Evolutionary conservation across 495 filamentous ascomycete species (phyloP), one percentile per base, ranked within the genome.

Genomic region (Talaromyces borbonicus): DNA sequence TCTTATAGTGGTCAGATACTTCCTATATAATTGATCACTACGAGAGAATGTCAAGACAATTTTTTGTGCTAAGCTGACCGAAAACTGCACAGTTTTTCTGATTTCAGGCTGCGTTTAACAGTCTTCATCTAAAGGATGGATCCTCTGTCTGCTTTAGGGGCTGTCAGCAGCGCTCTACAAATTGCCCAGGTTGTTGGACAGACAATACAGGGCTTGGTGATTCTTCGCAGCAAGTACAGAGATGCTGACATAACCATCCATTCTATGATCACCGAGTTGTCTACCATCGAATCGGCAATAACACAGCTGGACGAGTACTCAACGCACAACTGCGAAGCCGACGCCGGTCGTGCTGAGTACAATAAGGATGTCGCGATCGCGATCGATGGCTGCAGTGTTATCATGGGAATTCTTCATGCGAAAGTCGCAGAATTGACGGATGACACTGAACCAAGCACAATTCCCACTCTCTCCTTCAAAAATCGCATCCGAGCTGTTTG

Each of bases 281-380:
- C 46, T 7, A 66, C 61, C 19, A 63, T 73, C 44, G 55, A 59
- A 31, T 54, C 63, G 2, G 61, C 69, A 5, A 43, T 74, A 18
- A 59, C 52, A 11, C 63, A 68, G 45, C 62, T 74, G 41, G 53
- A 65, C 18, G 61, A 67, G 38, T 71, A 67, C 65, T 52, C 60
- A 9, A 50, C 42, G 12, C 55, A 49, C 38, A 61, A 61, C 50
- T 49, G 53, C 15, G 43, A 47, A 41, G 47, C 57, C 49, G 55
- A 49, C 27, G 49, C 59, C 6, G 47, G 48, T 24, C 51, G 58
- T 14, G 38, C 42, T 12, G 63, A 68, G 24, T 56, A 66, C 26
- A 46, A 57, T 15, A 46, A 55, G 19, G 59, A 52, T 4, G 50
- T 74, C 56, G 55, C 59, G 4, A 57, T 65, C 16, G 62, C 67